Conservation (phyloP, 2,329 filamentous ascomycete species). For the Macroventuria anomochaeta region DNA sequence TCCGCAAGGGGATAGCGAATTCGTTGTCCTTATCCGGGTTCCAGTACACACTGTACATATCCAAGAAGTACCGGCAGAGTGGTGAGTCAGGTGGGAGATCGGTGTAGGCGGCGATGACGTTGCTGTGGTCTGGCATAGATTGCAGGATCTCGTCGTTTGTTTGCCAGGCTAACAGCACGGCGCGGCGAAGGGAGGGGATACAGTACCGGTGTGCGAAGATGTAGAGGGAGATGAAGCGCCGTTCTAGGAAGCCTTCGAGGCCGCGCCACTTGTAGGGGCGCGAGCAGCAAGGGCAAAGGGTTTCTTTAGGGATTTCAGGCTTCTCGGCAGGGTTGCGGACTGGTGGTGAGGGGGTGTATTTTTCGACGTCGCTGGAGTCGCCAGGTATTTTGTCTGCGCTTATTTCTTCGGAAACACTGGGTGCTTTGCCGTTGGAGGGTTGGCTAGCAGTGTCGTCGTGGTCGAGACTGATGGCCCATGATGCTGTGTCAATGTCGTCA, state of each 20-base stretch:
- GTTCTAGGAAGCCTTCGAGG: constrained; percentile 46
- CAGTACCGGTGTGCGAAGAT: constrained; percentile 44
- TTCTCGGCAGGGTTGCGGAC: constrained; percentile 42
- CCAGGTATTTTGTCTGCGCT: constrained; percentile 41
- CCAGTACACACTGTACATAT: constrained; percentile 48
- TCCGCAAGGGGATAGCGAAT: constrained; percentile 37
- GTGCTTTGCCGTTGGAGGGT: constrained; percentile 13
- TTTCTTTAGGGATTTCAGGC: constrained; percentile 45
- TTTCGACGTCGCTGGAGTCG: constrained; percentile 39
- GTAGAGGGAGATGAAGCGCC: constrained; percentile 46
- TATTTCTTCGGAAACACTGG: constrained; percentile 20
- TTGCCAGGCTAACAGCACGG: constrained; percentile 44
- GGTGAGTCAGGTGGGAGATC: constrained; percentile 38
- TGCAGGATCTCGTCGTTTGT: constrained; percentile 47
- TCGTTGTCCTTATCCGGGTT: constrained; percentile 45
- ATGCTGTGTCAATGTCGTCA: constrained; percentile 45
- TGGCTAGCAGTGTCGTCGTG: constrained; percentile 35
- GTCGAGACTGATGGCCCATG: constrained; percentile 46
- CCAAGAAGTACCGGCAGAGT: constrained; percentile 45
- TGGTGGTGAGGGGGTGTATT: constrained; percentile 24
- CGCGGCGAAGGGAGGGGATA: constrained; percentile 41
- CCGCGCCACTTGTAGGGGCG: constrained; percentile 47
- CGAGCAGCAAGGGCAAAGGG: constrained; percentile 45
- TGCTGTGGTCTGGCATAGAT: constrained; percentile 48
- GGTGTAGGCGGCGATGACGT: constrained; percentile 46